These are phyloP conservation scores for Diaporthe capsici DNA, from an alignment of 2,329 filamentous ascomycete genomes.

Conservation along the genomic window DNA sequence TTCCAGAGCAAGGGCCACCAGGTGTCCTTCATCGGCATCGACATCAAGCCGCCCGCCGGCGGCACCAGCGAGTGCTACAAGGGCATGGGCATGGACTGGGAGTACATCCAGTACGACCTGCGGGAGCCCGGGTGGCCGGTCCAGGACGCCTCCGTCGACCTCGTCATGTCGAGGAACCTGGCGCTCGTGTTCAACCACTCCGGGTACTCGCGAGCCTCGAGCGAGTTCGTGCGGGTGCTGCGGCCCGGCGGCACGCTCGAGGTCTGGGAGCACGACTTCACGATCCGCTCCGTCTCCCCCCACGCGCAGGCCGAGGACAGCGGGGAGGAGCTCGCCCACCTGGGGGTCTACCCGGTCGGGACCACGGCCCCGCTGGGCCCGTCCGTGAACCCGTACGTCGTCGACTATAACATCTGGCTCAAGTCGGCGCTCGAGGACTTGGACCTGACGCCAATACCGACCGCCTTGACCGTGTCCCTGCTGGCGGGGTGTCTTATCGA, in stretches of 20 bases:
- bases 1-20: constrained; percentile 43
- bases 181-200: constrained; percentile 63
- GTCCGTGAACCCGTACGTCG: constrained; percentile 72
- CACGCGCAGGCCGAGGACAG: constrained; percentile 61
- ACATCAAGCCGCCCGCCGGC: constrained; percentile 42
- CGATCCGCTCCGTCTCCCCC: constrained; percentile 70
- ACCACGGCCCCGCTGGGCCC: constrained; percentile 70
- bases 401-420: constrained; percentile 73
- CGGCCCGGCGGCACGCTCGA: constrained; percentile 73
- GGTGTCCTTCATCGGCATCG: constrained; percentile 48
- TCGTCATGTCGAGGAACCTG: constrained; percentile 39
- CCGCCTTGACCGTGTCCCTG: constrained; percentile 70
- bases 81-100: constrained; percentile 52
- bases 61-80: constrained; percentile 7
- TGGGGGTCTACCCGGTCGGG: constrained; percentile 53
- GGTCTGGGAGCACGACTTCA: constrained; percentile 74
- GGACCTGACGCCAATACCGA: constrained; percentile 69
- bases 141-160: constrained; percentile 35
- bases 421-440: constrained; percentile 69
- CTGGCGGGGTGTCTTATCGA: constrained; percentile 58
- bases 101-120: constrained; percentile 74
- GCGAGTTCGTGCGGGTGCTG: constrained; percentile 71
- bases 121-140: constrained; percentile 67
- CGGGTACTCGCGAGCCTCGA: constrained; percentile 71
- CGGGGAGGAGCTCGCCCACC: constrained; percentile 53